Conservation (phyloP, 164 flowering plant genomes). For the Stephania japonica region DNA sequence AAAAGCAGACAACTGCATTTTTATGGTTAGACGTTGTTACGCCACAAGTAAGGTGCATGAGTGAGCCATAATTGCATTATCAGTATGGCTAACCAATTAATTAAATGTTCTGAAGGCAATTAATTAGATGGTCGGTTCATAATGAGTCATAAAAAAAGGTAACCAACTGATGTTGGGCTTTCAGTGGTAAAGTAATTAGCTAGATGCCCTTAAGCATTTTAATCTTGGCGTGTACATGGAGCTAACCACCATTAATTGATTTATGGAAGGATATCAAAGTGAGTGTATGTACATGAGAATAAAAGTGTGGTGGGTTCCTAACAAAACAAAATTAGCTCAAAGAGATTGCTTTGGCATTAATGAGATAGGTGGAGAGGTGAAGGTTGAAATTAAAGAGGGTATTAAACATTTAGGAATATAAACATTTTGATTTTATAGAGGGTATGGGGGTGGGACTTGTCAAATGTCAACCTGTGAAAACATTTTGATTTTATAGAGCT, state of each 20-base stretch:
- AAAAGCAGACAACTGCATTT: neutral
- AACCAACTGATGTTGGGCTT: too few relatives aligned
- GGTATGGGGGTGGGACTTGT: neutral
- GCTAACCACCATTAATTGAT: too few relatives aligned
- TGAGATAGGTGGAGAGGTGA: constrained; percentile 1
- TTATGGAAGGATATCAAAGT: neutral
- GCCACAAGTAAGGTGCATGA: neutral
- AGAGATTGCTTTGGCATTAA: neutral
- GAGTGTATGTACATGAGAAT: neutral
- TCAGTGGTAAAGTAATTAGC: too few relatives aligned
- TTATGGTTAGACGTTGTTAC: neutral
- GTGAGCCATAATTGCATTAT: neutral
- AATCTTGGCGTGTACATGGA: too few relatives aligned
- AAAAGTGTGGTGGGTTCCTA: neutral
- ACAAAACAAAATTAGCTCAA: neutral
- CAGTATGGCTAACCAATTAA: neutral
- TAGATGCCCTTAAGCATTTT: too few relatives aligned
- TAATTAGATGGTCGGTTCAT: too few relatives aligned
- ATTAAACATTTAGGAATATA: too few relatives aligned
- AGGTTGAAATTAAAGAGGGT: constrained; percentile 1
- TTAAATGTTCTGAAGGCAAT: neutral
- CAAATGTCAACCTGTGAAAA: neutral
- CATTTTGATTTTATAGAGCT: too few relatives aligned
- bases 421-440: too few relatives aligned
- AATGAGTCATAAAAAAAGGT: too few relatives aligned